A percentile compares a stretch with the other conserved stretches of the same genome.
These are phyloP conservation scores for Calonectria naviculata DNA, from an alignment of 2,329 filamentous ascomycete species.

Conservation along the genomic window DNA sequence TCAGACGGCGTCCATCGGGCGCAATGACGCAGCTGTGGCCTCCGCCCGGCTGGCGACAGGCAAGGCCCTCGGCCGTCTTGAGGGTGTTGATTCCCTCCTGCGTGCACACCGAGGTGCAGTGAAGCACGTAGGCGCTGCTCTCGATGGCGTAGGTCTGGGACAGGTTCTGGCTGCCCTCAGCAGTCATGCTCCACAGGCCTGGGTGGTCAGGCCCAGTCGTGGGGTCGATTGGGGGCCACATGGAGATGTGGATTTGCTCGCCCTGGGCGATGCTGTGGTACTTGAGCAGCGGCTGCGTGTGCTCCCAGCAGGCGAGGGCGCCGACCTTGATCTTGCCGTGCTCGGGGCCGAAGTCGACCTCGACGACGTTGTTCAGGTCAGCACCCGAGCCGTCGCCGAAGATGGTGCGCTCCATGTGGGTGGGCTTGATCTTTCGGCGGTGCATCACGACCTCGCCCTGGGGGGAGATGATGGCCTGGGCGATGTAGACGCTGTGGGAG, in stretches of 20 bases:
- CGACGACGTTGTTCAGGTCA: slow-evolving; percentile 52
- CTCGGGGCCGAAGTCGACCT: slow-evolving; percentile 48
- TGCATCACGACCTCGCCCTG: slow-evolving; percentile 52
- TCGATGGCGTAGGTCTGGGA: slow-evolving; percentile 69
- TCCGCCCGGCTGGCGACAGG: slow-evolving; percentile 32
- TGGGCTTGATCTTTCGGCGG: slow-evolving; percentile 63
- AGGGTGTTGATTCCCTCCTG: slow-evolving; percentile 54
- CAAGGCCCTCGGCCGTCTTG: slow-evolving; percentile 50
- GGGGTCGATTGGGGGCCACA: slow-evolving; percentile 54
- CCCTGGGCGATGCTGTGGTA: slow-evolving; percentile 56
- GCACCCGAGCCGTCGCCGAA: slow-evolving; percentile 58
- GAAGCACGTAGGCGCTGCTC: slow-evolving; percentile 63
- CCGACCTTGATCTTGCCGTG: slow-evolving; percentile 51
- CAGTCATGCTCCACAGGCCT: slow-evolving; percentile 44
- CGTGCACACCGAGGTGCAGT: slow-evolving; percentile 46
- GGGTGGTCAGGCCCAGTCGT: slow-evolving; percentile 27
- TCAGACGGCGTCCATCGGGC: slow-evolving; percentile 36
- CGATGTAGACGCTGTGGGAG: slow-evolving; percentile 52
- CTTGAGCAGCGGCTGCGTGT: slow-evolving; percentile 61
- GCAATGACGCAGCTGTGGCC: slow-evolving; percentile 36
- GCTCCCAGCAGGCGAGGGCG: slow-evolving; percentile 61
- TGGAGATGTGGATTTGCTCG: slow-evolving; percentile 59
- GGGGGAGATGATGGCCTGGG: slow-evolving; percentile 56
- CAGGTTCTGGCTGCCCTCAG: slow-evolving; percentile 53
- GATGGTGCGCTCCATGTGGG: slow-evolving; percentile 62